phyloP scores from a whole-genome alignment of 2,329 filamentous ascomycete species.

The Juglanconis juglandina region DNA sequence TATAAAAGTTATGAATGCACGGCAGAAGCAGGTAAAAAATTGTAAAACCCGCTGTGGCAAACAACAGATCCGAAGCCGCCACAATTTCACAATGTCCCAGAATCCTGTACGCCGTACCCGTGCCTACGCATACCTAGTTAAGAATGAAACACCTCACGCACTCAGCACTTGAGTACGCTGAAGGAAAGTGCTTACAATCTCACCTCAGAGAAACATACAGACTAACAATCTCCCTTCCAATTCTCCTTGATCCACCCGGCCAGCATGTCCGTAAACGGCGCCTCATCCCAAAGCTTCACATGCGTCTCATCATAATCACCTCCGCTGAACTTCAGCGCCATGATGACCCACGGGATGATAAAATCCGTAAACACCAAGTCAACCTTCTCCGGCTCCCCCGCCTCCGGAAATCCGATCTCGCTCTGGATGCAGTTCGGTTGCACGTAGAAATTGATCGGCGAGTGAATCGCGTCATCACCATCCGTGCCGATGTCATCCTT shows the following conservation, averaged over 20 bases:
- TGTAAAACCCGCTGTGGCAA: neutral
- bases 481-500: constrained; percentile 76
- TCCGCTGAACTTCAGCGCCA: constrained; percentile 64
- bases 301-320: constrained; percentile 47
- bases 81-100: neutral
- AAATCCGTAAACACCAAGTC: constrained; percentile 93
- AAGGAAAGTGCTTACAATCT: neutral
- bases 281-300: constrained; percentile 50
- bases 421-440: constrained; percentile 83
- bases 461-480: constrained; percentile 87
- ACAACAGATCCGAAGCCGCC: neutral
- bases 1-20: neutral
- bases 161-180: neutral
- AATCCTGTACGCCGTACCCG: neutral
- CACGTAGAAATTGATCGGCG: constrained; percentile 67
- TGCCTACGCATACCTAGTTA: neutral
- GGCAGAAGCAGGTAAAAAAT: neutral
- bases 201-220: neutral
- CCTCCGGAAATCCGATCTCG: constrained; percentile 56
- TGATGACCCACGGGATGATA: constrained; percentile 75
- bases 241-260: constrained; percentile 56
- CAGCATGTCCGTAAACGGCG: constrained; percentile 54
- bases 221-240: constrained; percentile 49
- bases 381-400: constrained; percentile 63
- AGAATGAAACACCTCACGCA: neutral